Evolutionary conservation across 2,329 filamentous ascomycete species (phyloP).

Genomic region (Tolypocladium amazonense): DNA sequence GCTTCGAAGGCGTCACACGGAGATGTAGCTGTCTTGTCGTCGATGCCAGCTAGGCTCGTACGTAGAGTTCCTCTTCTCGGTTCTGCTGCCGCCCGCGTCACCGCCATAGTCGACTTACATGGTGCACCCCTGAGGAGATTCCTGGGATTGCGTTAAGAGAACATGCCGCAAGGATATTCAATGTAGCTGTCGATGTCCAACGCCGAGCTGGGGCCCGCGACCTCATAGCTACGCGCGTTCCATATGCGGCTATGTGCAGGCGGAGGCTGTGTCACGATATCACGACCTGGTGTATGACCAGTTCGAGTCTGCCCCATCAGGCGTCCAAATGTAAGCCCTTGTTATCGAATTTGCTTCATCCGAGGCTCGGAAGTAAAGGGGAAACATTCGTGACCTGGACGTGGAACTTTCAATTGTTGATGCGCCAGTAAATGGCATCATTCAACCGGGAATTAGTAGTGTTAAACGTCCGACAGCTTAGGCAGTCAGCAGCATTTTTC

Average conservation of each 20-base stretch:
- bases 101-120: background rate
- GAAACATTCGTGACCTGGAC: background rate
- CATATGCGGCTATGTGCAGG: constrained; percentile 1
- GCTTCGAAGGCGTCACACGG: background rate
- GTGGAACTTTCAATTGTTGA: background rate
- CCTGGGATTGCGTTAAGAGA: background rate
- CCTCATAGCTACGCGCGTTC: background rate
- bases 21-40: background rate
- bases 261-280: background rate
- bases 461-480: too few species aligned
- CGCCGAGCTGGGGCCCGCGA: background rate
- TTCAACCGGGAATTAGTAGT: too few species aligned
- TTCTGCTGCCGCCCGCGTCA: background rate
- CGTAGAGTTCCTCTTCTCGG: background rate
- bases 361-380: background rate
- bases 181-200: background rate
- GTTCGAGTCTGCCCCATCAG: background rate
- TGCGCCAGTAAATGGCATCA: background rate
- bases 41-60: background rate
- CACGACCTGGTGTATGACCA: background rate
- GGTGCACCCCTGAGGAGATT: background rate
- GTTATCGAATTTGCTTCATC: background rate
- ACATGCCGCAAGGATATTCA: background rate
- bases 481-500: too few species aligned
- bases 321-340: background rate